phyloP scores from a whole-genome alignment of 345 rosid genomes.

The Corchorus capsularis region DNA sequence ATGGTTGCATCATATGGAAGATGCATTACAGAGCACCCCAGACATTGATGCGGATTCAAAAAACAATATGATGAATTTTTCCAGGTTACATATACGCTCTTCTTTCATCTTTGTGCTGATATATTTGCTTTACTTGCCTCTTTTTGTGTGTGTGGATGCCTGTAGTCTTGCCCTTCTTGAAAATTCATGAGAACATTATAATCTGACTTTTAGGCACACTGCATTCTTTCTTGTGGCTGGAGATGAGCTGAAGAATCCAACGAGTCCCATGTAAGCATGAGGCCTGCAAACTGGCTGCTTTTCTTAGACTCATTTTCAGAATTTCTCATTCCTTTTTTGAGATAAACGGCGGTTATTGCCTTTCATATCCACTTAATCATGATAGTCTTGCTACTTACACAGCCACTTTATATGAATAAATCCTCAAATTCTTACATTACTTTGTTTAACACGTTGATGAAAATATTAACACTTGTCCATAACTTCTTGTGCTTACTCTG shows the following conservation, averaged over 20 bases:
- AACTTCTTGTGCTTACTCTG: too few relatives aligned
- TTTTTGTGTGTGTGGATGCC: background rate
- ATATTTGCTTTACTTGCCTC: background rate
- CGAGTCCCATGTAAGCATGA: conserved; percentile 55
- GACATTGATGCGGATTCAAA: conserved; percentile 75
- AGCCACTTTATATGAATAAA: conserved; percentile 17
- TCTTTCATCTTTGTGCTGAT: background rate
- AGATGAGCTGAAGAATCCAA: conserved; percentile 69
- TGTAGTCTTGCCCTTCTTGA: background rate
- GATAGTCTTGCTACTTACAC: background rate
- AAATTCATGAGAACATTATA: background rate
- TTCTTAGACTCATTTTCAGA: conserved; percentile 19
- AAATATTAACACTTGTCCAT: background rate
- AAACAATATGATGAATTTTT: conserved; percentile 76
- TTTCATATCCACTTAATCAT: background rate
- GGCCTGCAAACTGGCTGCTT: conserved; percentile 36
- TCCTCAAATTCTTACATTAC: background rate
- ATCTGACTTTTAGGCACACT: conserved; percentile 61
- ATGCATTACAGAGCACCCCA: conserved; percentile 59
- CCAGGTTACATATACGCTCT: conserved; percentile 49
- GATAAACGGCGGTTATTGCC: conserved; percentile 8
- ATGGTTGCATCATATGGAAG: conserved; percentile 87
- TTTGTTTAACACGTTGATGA: background rate
- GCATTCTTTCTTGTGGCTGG: conserved; percentile 96
- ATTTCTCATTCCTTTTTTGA: background rate